Percentiles rank a stretch among this genome's conserved stretches.
Evolutionary conservation across 2,329 filamentous ascomycete species (phyloP).

Genomic region (Botrytis elliptica): DNA sequence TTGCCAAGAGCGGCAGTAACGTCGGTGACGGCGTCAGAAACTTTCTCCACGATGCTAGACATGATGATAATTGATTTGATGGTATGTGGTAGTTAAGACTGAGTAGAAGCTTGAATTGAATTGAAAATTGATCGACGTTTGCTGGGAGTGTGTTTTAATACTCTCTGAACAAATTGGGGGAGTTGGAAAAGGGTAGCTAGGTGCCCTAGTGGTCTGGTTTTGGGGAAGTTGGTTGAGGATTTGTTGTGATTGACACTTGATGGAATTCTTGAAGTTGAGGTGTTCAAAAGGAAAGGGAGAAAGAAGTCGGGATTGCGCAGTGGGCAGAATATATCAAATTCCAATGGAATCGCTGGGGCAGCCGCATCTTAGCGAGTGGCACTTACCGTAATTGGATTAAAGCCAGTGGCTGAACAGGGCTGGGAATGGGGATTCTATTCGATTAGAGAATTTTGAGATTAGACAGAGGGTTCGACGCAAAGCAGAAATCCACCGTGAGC

Average conservation of each 20-base stretch:
- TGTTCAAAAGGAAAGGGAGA: conserved; percentile 30
- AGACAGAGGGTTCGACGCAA: background rate
- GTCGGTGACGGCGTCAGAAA: conserved; percentile 69
- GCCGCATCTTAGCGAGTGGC: conserved; percentile 28
- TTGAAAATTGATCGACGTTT: conserved; percentile 45
- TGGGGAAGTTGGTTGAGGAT: conserved; percentile 39
- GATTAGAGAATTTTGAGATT: background rate
- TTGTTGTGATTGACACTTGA: conserved; percentile 36
- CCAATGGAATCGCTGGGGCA: conserved; percentile 23
- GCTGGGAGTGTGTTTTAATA: conserved; percentile 49
- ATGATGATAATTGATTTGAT: conserved; percentile 56
- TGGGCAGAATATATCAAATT: conserved; percentile 31
- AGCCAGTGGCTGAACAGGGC: conserved; percentile 15
- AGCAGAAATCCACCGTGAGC: background rate
- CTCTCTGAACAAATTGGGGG: conserved; percentile 63
- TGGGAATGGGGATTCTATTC: background rate
- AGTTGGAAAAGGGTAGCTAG: conserved; percentile 76
- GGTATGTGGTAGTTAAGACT: conserved; percentile 44
- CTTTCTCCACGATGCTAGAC: conserved; percentile 78
- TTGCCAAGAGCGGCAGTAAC: conserved; percentile 68
- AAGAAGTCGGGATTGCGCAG: conserved; percentile 29
- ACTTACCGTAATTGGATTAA: conserved; percentile 23
- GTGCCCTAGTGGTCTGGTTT: conserved; percentile 69
- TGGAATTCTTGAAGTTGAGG: conserved; percentile 35
- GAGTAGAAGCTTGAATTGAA: conserved; percentile 52